phyloP scores from a whole-genome alignment of 352 stramenopile genomes.

The Globisporangium rhizosaccharum region DNA sequence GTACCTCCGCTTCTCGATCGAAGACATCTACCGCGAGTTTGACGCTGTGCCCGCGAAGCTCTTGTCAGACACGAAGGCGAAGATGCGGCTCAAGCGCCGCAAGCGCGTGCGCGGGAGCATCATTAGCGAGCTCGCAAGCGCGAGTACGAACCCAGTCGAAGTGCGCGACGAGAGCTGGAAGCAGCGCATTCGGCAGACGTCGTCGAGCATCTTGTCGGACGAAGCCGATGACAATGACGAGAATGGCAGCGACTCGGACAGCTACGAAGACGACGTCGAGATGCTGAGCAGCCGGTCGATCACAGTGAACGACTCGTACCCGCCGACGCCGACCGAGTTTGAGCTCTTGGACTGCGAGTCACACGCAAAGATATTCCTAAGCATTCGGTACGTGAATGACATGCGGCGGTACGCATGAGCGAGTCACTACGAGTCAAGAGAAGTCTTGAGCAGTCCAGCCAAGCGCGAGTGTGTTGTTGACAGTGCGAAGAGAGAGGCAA shows the following conservation, averaged over 20 bases:
- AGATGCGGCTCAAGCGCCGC: slow-evolving; percentile 69
- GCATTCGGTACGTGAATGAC: slow-evolving; percentile 85
- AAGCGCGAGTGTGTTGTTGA: background rate
- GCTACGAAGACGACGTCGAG: slow-evolving; percentile 61
- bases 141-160: slow-evolving; percentile 34
- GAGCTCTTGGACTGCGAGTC: slow-evolving; percentile 42
- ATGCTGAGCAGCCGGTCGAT: slow-evolving; percentile 54
- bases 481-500: no score
- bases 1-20: slow-evolving; percentile 65
- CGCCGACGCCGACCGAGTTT: slow-evolving; percentile 40
- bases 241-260: slow-evolving; percentile 32
- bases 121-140: slow-evolving; percentile 56
- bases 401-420: slow-evolving; percentile 71
- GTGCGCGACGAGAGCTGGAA: slow-evolving; percentile 65
- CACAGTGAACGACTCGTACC: slow-evolving; percentile 42
- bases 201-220: slow-evolving; percentile 32
- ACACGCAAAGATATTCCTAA: slow-evolving; percentile 66
- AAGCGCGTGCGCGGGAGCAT: slow-evolving; percentile 80
- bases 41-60: slow-evolving; percentile 67
- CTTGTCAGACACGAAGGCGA: slow-evolving; percentile 58
- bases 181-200: slow-evolving; percentile 41
- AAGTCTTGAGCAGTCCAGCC: background rate
- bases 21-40: slow-evolving; percentile 86
- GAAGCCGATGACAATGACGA: slow-evolving; percentile 20
- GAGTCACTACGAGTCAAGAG: background rate